Evolutionary conservation across 1,284 basidiomycete species (phyloP).

Genomic region (Pseudozyma sp.): DNA sequence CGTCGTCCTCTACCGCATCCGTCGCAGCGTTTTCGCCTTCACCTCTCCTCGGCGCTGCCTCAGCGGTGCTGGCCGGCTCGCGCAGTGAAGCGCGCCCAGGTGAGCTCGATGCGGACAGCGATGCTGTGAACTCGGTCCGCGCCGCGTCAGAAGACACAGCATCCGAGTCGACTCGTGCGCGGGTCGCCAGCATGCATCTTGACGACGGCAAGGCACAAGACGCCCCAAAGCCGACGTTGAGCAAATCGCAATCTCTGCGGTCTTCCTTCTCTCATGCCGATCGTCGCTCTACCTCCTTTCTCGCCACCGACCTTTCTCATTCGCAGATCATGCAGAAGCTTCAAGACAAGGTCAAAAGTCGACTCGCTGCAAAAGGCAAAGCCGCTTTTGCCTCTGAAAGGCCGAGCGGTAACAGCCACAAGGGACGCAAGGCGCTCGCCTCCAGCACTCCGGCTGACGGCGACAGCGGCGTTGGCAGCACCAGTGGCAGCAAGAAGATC

Average conservation of each 20-base stretch:
- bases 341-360: slow-evolving; percentile 40
- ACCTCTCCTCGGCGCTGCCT: slow-evolving; percentile 13
- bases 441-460: not conserved
- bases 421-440: not conserved
- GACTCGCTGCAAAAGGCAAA: slow-evolving; percentile 40
- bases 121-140: slow-evolving; percentile 9
- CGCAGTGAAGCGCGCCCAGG: slow-evolving; percentile 7
- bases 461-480: not conserved
- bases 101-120: slow-evolving; percentile 1
- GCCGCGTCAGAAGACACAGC: slow-evolving; percentile 26
- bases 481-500: not conserved
- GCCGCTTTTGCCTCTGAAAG: not conserved
- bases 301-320: slow-evolving; percentile 33
- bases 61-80: slow-evolving; percentile 1
- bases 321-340: slow-evolving; percentile 48
- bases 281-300: slow-evolving; percentile 14
- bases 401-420: not conserved
- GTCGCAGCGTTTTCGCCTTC: slow-evolving; percentile 24
- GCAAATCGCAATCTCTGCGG: slow-evolving; percentile 20
- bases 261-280: slow-evolving; percentile 30
- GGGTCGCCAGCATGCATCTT: slow-evolving; percentile 43
- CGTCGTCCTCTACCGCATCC: slow-evolving; percentile 19
- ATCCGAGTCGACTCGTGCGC: slow-evolving; percentile 26
- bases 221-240: not conserved
- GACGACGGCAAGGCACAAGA: slow-evolving; percentile 15